phyloP scores from a whole-genome alignment of 2,329 filamentous ascomycete species.

The Clonostachys chloroleuca region DNA sequence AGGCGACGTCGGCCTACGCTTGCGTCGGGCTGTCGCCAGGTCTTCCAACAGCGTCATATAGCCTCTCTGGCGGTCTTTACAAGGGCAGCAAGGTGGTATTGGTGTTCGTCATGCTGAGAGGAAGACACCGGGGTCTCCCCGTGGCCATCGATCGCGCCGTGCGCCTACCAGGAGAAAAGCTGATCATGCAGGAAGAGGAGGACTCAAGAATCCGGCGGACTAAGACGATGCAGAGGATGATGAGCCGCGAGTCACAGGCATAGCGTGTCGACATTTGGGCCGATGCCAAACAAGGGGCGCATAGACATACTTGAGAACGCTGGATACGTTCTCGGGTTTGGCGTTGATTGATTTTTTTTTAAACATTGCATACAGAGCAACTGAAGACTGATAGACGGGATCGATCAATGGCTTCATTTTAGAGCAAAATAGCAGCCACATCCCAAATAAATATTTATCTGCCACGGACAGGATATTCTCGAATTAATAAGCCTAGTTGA shows the following conservation, averaged over 20 bases:
- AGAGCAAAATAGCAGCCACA: no score
- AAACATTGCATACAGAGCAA: no score
- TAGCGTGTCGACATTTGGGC: no score
- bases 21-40: conserved; percentile 59
- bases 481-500: not conserved
- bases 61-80: conserved; percentile 50
- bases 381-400: no score
- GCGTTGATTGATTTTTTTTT: no score
- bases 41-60: conserved; percentile 46
- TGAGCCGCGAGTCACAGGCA: conserved; percentile 10
- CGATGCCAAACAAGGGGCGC: no score
- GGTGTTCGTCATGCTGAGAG: conserved; percentile 51
- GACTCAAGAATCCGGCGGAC: conserved; percentile 17
- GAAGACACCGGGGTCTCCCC: conserved; percentile 51
- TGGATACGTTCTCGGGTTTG: no score
- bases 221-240: conserved; percentile 16
- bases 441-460: no score
- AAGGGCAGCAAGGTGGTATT: conserved; percentile 53
- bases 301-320: no score
- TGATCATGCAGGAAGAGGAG: conserved; percentile 21
- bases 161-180: conserved; percentile 28
- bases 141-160: conserved; percentile 52
- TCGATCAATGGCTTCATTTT: no score
- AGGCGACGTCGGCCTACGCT: conserved; percentile 54
- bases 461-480: no score